These are phyloP conservation scores for Irpex sp. DNA, from an alignment of 1,284 basidiomycete species.

Conservation along the genomic window DNA sequence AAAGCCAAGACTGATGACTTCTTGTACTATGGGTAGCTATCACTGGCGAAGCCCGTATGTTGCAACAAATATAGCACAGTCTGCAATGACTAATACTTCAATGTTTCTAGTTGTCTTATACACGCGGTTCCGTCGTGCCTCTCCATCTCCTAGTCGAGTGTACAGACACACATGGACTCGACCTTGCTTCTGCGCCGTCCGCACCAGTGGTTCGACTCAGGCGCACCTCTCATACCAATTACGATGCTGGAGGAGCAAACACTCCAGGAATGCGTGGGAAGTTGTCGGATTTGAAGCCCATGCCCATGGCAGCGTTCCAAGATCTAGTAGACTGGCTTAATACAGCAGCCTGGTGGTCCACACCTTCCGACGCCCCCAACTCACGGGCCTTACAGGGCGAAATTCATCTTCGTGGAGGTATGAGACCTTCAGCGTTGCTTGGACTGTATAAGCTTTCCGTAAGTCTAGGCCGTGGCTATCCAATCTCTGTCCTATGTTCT, in stretches of 20 bases:
- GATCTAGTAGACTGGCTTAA: slow-evolving; percentile 3
- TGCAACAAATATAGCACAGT: neutral
- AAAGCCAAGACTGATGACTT: neutral
- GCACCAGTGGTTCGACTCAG: neutral
- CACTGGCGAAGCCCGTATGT: neutral
- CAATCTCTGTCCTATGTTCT: neutral
- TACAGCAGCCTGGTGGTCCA: slow-evolving; percentile 5
- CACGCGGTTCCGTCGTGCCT: slow-evolving; percentile 6
- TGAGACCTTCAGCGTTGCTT: slow-evolving; percentile 2
- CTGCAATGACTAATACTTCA: neutral
- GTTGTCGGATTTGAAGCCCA: neutral
- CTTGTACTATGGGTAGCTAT: neutral
- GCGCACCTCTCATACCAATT: neutral
- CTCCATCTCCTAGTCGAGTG: slow-evolving; percentile 1
- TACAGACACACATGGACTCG: slow-evolving; percentile 3
- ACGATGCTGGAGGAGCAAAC: slow-evolving; percentile 3
- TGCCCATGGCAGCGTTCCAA: neutral
- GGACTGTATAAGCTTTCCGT: slow-evolving; percentile 4
- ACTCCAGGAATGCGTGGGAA: neutral
- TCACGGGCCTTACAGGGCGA: slow-evolving; percentile 1
- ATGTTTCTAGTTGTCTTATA: slow-evolving; percentile 4
- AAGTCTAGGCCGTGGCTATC: neutral
- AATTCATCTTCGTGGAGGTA: neutral
- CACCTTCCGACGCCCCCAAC: neutral
- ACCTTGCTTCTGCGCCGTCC: neutral